Conservation (phyloP, 2,329 filamentous ascomycete species). For the Diplodia scrobiculata region DNA sequence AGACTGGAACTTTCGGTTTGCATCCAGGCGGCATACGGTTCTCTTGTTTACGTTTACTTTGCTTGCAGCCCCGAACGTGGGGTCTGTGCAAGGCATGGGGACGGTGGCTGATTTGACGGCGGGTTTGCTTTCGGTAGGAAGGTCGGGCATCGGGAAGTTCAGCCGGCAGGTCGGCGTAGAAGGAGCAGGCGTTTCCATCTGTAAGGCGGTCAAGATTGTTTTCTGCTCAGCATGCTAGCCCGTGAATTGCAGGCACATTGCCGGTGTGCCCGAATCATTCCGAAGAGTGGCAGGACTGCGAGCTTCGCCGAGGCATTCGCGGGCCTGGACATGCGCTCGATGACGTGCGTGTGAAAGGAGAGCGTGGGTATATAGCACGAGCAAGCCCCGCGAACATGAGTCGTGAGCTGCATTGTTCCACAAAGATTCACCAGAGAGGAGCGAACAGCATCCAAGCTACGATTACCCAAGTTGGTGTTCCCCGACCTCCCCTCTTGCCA, state of each 20-base stretch:
- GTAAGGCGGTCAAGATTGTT: slow-evolving; percentile 26
- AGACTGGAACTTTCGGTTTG: slow-evolving; percentile 24
- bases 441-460: not conserved
- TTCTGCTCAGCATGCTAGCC: slow-evolving; percentile 10
- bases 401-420: not conserved
- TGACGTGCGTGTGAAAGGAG: slow-evolving; percentile 9
- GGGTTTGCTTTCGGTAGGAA: slow-evolving; percentile 18
- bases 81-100: slow-evolving; percentile 19
- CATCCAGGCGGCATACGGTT: slow-evolving; percentile 20
- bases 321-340: not conserved
- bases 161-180: slow-evolving; percentile 25
- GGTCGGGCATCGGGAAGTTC: slow-evolving; percentile 12
- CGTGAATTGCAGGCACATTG: slow-evolving; percentile 12
- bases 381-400: not conserved
- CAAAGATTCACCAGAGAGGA: not conserved
- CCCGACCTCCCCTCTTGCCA: slow-evolving; percentile 12
- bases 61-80: not conserved
- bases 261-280: slow-evolving; percentile 19
- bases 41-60: slow-evolving; percentile 9
- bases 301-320: slow-evolving; percentile 22
- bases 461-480: not conserved
- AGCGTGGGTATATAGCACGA: slow-evolving; percentile 7
- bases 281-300: slow-evolving; percentile 21
- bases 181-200: slow-evolving; percentile 27
- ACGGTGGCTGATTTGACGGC: slow-evolving; percentile 16